These are phyloP conservation scores for Neonectria faginata DNA, from an alignment of 2,329 filamentous ascomycete genomes.

Conservation along the genomic window DNA sequence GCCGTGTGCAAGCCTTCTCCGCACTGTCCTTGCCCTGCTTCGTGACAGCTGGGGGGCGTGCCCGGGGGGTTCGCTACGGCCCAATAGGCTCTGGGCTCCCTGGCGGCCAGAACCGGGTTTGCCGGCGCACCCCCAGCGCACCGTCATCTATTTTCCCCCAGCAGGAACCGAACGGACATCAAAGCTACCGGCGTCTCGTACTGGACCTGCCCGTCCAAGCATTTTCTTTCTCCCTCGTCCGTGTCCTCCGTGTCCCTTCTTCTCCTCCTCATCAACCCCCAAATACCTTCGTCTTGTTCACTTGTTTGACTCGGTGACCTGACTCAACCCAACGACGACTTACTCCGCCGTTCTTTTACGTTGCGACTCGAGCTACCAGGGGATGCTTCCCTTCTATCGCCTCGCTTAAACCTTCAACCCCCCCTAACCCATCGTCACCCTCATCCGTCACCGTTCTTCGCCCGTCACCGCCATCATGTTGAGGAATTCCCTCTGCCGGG, in stretches of 20 bases:
- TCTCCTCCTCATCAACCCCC: conserved; percentile 31
- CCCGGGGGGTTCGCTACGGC: conserved; percentile 32
- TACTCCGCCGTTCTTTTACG: conserved; percentile 62
- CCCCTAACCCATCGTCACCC: conserved; percentile 33
- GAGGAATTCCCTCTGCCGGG: conserved; percentile 74
- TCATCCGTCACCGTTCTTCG: conserved; percentile 33
- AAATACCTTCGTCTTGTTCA: conserved; percentile 29
- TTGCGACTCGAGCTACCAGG: conserved; percentile 48
- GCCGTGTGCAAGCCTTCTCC: conserved; percentile 33
- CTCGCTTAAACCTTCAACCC: conserved; percentile 35
- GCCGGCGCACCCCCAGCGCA: conserved; percentile 35
- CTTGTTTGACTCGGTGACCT: conserved; percentile 30
- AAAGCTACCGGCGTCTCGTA: conserved; percentile 41
- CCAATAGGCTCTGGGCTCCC: conserved; percentile 38
- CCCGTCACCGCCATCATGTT: conserved; percentile 70
- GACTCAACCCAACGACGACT: conserved; percentile 55
- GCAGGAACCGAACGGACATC: conserved; percentile 39
- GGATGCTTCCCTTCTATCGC: conserved; percentile 48
- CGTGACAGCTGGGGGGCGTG: conserved; percentile 22
- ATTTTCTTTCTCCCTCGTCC: conserved; percentile 42
- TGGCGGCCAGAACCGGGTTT: conserved; percentile 47
- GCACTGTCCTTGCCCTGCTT: conserved; percentile 34
- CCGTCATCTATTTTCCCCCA: conserved; percentile 46
- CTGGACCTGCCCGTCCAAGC: conserved; percentile 18
- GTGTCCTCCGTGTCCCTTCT: conserved; percentile 22